Conservation (phyloP, 495 filamentous ascomycete genomes). For the Hapsidospora chrysogenum region DNA sequence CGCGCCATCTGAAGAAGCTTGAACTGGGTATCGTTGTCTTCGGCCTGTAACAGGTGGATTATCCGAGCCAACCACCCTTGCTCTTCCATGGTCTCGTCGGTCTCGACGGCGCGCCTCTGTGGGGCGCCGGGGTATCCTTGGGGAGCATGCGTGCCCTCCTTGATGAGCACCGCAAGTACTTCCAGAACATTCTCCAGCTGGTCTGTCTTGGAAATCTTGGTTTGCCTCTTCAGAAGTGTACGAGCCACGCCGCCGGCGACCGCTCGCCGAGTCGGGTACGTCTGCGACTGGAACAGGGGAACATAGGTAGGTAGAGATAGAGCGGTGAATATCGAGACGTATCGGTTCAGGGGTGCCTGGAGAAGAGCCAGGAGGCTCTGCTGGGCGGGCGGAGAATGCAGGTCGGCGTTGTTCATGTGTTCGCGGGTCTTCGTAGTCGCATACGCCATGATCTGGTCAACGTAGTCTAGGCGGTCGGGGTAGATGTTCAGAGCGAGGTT, state of each 20-base stretch:
- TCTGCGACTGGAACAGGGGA: slow-evolving; percentile 77
- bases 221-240: slow-evolving; percentile 65
- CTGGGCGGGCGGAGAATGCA: slow-evolving; percentile 77
- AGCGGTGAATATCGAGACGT: slow-evolving; percentile 85
- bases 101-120: slow-evolving; percentile 45
- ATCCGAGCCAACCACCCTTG: slow-evolving; percentile 91
- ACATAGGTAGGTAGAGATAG: slow-evolving; percentile 81
- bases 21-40: slow-evolving; percentile 85
- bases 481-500: slow-evolving; percentile 94
- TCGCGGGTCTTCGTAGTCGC: slow-evolving; percentile 77
- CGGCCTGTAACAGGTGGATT: slow-evolving; percentile 67
- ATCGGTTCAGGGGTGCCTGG: slow-evolving; percentile 73
- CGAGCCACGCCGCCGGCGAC: slow-evolving; percentile 77
- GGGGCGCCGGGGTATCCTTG: slow-evolving; percentile 68
- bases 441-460: slow-evolving; percentile 84
- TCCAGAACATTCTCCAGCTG: slow-evolving; percentile 83
- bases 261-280: slow-evolving; percentile 79
- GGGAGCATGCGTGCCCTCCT: slow-evolving; percentile 75
- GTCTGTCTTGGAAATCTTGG: slow-evolving; percentile 51
- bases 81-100: slow-evolving; percentile 93
- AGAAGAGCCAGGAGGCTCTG: slow-evolving; percentile 78
- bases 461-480: slow-evolving; percentile 80
- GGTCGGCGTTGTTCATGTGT: slow-evolving; percentile 81
- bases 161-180: slow-evolving; percentile 76
- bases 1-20: slow-evolving; percentile 80